Evolutionary conservation across 495 filamentous ascomycete species (phyloP), one percentile per base, ranked within the genome.

Genomic region (Penicillium argentinense): DNA sequence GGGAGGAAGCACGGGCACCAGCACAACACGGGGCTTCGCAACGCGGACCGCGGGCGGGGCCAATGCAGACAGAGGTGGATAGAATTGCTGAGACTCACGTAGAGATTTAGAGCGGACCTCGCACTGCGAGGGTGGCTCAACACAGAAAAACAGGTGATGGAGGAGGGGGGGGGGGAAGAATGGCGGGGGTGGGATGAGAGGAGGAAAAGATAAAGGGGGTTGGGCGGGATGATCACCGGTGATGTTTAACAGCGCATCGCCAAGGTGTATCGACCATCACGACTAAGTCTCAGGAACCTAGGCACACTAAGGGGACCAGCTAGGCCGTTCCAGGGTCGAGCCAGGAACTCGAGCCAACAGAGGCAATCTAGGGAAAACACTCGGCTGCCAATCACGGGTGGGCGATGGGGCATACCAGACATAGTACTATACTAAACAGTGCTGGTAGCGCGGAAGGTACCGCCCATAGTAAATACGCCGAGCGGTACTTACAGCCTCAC

Each of bases 341-440:
- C 33, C 33, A 36, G 24, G 33, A 38, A 47, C 44, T 19, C 6
- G 24, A n/a, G 33, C 11, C 45, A 24, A 23, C 12, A 29, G 23
- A 3, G 26, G 56, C 47, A 60, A 63, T 61, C 48, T 61, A 63
- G 42, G 59, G 58, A 56, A 62, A 62, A 62, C 58, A 54, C 16
- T 18, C 13, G 22, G 43, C 37, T 53, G 37, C 58, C 54, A 60
- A 57, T 61, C 47, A 61, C 14, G n/a, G n/a, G n/a, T n/a, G n/a
- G n/a, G n/a, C n/a, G n/a, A n/a, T n/a, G n/a, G n/a, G n/a, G n/a
- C n/a, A n/a, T n/a, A n/a, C n/a, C n/a, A n/a, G n/a, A n/a, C n/a
- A n/a, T n/a, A 26, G 25, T 26, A 26, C 11, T 26, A 26, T 26
- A n/a, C n/a, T n/a, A n/a, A n/a, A n/a, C n/a, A n/a, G n/a, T n/a